Evolutionary conservation across 176 grass and related monocot genomes (phyloP).

Genomic region (maize (Zea mays)): DNA sequence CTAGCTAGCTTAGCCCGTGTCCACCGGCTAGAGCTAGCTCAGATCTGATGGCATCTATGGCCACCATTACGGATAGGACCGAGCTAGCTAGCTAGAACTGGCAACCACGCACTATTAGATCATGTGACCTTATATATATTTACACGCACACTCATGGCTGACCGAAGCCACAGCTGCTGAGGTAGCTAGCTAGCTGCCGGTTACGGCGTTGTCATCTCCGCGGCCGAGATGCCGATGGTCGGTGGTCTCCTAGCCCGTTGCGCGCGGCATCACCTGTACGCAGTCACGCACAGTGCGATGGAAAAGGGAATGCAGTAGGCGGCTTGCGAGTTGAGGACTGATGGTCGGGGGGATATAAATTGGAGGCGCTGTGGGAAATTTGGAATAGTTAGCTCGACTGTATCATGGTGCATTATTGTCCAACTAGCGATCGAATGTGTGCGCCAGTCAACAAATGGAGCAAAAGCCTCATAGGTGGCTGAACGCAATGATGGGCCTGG

Average conservation of each 20-base stretch:
- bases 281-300: neutral
- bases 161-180: neutral
- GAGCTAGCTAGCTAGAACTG: neutral
- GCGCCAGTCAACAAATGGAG: neutral
- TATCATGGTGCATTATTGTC: neutral
- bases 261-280: conserved; percentile 21
- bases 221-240: neutral
- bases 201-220: neutral
- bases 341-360: too few relatives aligned
- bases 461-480: too few relatives aligned
- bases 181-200: neutral
- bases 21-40: too few relatives aligned
- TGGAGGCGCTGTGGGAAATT: too few relatives aligned
- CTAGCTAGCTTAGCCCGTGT: neutral
- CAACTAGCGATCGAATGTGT: neutral
- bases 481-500: conserved; percentile 12
- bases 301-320: neutral
- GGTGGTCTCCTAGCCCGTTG: neutral
- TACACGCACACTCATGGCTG: neutral
- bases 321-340: too few relatives aligned
- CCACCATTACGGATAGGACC: too few relatives aligned
- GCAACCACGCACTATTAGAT: neutral
- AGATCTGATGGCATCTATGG: neutral
- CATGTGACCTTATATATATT: neutral
- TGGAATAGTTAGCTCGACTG: neutral